Base-by-base conservation (phyloP, 2,329 filamentous ascomycete genomes). In the Botrytis galanthina region DNA sequence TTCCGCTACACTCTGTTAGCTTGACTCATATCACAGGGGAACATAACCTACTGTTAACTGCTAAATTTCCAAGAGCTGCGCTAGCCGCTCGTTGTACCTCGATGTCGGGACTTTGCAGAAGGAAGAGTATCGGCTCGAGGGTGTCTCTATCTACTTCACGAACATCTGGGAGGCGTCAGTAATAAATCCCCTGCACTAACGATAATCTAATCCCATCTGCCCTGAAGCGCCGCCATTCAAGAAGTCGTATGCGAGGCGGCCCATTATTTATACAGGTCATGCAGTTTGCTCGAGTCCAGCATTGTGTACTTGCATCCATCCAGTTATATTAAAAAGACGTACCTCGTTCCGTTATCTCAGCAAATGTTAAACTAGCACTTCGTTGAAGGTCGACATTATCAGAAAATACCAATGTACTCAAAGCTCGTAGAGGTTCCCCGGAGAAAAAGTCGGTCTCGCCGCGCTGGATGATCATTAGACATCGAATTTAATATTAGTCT, bases 341-440 rank as follows among this genome's bases (percentile, higher is more conserved):
- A 98, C 96, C 95, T 93, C 95, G 86, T 84, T 99, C 96, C 57
- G 96, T 99, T 78, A 99, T 99, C 83, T 99, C 96, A 75, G 96
- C 96, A 87, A 99, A 99, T 3, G 96, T 99, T 83, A 99, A 89
- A 83, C 95, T 98, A 71, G 96, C 96, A 84, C 96, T 98, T 77
- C 96, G 90, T 85, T 99, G 96, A 71, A 99, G 88, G 82, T 99
- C 96, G 82, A 99, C 95, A 85, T 99, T 99, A 83, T 98, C 95
- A 73, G 96, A 99, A 83, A 97, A 99, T 73, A 99, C 96, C 39
- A 99, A 89, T 20, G 95, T 99, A 84, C 94, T 98, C 73, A 99
- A 86, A 63, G 96, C 95, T 83, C 93, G 92, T 73, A 99, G 90
- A 63, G 96, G 96, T 81, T 98, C 95, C 83, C 96, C 96, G 54